These are phyloP conservation scores for Lipomyces orientalis DNA, from an alignment of 805 yeast genomes.

Conservation along the genomic window DNA sequence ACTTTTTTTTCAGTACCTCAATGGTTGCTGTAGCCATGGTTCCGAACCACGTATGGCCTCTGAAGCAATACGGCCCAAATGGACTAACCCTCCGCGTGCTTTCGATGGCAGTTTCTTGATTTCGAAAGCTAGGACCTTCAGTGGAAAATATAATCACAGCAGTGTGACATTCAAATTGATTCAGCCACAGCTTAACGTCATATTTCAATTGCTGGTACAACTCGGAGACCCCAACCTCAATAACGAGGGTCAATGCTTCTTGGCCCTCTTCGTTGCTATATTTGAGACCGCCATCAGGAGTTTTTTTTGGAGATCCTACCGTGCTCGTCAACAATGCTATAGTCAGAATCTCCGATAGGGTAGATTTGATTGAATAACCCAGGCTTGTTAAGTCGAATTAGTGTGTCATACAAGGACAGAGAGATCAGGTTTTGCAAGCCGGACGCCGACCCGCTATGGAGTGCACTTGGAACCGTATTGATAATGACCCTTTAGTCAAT, in stretches of 20 bases:
- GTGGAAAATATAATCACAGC: neutral
- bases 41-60: neutral
- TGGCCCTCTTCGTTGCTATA: neutral
- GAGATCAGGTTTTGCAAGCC: too few species aligned
- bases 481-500: too few species aligned
- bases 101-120: neutral
- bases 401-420: too few species aligned
- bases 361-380: neutral
- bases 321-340: neutral
- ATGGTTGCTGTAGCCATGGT: neutral
- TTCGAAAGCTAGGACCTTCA: neutral
- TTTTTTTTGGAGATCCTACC: neutral
- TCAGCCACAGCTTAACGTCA: neutral
- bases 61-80: neutral
- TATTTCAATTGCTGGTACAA: neutral
- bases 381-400: neutral
- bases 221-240: neutral
- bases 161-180: neutral
- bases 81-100: neutral
- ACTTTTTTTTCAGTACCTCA: neutral
- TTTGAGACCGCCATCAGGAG: neutral
- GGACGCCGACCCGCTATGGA: too few species aligned
- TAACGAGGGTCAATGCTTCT: neutral
- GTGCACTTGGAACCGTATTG: too few species aligned
- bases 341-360: neutral